A percentile compares a stretch with the other conserved stretches of the same genome.
These are phyloP conservation scores for Ogataea chonburiensis DNA, from an alignment of 805 yeast genomes.

Conservation along the genomic window DNA sequence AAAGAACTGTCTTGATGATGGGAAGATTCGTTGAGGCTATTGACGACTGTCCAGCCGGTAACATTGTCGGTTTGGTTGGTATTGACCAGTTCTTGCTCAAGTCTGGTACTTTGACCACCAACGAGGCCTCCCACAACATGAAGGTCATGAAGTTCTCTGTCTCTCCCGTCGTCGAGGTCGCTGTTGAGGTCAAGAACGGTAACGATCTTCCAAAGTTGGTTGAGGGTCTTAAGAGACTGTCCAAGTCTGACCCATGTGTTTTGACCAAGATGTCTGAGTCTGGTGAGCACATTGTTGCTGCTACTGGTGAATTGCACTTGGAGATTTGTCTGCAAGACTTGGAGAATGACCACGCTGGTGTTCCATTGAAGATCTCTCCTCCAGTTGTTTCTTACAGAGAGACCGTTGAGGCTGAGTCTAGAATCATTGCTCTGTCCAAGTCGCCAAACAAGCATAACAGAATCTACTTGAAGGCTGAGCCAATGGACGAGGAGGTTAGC, in stretches of 20 bases:
- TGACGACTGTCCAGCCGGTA: slow-evolving; percentile 99
- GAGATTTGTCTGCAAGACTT: slow-evolving; percentile 96
- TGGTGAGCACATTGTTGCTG: slow-evolving; percentile 99
- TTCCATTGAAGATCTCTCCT: slow-evolving; percentile 95
- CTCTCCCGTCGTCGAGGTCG: slow-evolving; percentile 99
- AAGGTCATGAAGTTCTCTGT: slow-evolving; percentile 99
- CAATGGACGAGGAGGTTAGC: slow-evolving; percentile 90
- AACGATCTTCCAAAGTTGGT: slow-evolving; percentile 98
- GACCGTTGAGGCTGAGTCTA: slow-evolving; percentile 91
- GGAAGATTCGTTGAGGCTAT: slow-evolving; percentile 98
- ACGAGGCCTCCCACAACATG: slow-evolving; percentile 97
- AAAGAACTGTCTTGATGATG: slow-evolving; percentile 99
- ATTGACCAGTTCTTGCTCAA: slow-evolving; percentile 99
- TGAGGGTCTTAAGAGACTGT: slow-evolving; percentile 99
- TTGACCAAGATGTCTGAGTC: slow-evolving; percentile 81
- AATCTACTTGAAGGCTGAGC: slow-evolving; percentile 96
- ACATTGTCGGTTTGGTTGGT: slow-evolving; percentile 99
- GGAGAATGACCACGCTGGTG: slow-evolving; percentile 99
- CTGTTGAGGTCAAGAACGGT: slow-evolving; percentile 99
- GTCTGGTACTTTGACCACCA: slow-evolving; percentile 98
- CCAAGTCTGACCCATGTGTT: slow-evolving; percentile 99
- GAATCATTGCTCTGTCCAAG: slow-evolving; percentile 95
- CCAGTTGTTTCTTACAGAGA: slow-evolving; percentile 99
- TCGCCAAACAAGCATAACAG: slow-evolving; percentile 99
- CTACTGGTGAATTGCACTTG: slow-evolving; percentile 99